These are phyloP conservation scores for Debaryomyces tyrocola DNA, from an alignment of 805 yeast species.

Conservation along the genomic window DNA sequence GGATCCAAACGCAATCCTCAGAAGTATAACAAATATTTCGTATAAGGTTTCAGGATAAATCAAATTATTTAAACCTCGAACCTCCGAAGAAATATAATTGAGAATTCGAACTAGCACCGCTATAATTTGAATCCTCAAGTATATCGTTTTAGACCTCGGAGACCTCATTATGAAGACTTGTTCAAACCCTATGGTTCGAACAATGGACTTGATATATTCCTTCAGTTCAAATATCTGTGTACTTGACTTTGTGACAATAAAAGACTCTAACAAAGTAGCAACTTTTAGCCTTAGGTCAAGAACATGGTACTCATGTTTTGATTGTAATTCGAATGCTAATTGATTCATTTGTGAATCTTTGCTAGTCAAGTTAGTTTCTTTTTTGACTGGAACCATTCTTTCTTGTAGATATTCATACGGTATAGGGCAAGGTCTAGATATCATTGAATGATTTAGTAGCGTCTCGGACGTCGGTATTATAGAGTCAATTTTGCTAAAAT, in stretches of 20 bases:
- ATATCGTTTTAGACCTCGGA: slow-evolving; percentile 44
- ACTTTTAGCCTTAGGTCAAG: slow-evolving; percentile 46
- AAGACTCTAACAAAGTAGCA: slow-evolving; percentile 49
- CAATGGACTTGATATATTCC: slow-evolving; percentile 40
- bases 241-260: slow-evolving; percentile 27
- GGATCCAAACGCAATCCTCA: slow-evolving; percentile 53
- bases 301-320: slow-evolving; percentile 44
- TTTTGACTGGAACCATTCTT: not conserved
- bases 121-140: slow-evolving; percentile 40
- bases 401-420: slow-evolving; percentile 14
- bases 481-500: slow-evolving; percentile 40
- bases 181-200: slow-evolving; percentile 46
- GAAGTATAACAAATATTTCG: slow-evolving; percentile 50
- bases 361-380: slow-evolving; percentile 3
- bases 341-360: not conserved
- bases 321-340: slow-evolving; percentile 14
- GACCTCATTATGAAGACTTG: slow-evolving; percentile 46
- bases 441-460: slow-evolving; percentile 18
- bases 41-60: slow-evolving; percentile 41
- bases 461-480: slow-evolving; percentile 36
- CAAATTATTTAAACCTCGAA: slow-evolving; percentile 28
- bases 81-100: slow-evolving; percentile 36
- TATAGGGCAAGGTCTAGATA: slow-evolving; percentile 30
- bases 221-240: slow-evolving; percentile 31
- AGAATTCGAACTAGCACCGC: slow-evolving; percentile 40